Conservation (phyloP, 208 protist genomes). For the Wallacemonas collosoma region DNA sequence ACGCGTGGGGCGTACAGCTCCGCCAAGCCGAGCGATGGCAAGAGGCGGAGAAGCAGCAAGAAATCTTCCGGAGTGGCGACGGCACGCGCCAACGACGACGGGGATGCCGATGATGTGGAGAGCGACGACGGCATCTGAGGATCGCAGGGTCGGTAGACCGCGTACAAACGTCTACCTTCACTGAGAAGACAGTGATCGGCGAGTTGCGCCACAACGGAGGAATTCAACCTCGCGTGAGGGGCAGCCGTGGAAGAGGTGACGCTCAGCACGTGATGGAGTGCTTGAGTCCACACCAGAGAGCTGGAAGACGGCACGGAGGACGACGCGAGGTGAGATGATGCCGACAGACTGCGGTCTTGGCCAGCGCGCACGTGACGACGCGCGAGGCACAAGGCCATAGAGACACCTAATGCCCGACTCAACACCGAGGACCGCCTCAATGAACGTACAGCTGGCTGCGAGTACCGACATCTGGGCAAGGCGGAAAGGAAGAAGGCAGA, state of each 20-base stretch:
- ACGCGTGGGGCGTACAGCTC: constrained; percentile 23
- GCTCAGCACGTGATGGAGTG: background rate
- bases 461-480: too few species aligned
- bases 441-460: too few species aligned
- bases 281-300: background rate
- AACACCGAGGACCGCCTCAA: too few species aligned
- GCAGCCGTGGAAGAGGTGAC: background rate
- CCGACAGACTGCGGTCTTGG: too few species aligned
- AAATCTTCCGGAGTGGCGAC: constrained; percentile 30
- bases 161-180: constrained; percentile 41
- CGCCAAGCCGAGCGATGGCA: constrained; percentile 9
- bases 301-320: too few species aligned
- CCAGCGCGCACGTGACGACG: too few species aligned
- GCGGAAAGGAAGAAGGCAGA: too few species aligned
- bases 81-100: background rate
- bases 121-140: background rate
- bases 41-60: constrained; percentile 19
- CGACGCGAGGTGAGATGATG: too few species aligned
- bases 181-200: constrained; percentile 28
- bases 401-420: too few species aligned
- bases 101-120: background rate
- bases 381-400: too few species aligned
- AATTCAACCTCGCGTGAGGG: constrained; percentile 21
- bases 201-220: constrained; percentile 29
- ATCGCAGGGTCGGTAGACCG: constrained; percentile 44